Base-by-base conservation (phyloP, 208 protist species). In the Tritrichomonas musculus region DNA sequence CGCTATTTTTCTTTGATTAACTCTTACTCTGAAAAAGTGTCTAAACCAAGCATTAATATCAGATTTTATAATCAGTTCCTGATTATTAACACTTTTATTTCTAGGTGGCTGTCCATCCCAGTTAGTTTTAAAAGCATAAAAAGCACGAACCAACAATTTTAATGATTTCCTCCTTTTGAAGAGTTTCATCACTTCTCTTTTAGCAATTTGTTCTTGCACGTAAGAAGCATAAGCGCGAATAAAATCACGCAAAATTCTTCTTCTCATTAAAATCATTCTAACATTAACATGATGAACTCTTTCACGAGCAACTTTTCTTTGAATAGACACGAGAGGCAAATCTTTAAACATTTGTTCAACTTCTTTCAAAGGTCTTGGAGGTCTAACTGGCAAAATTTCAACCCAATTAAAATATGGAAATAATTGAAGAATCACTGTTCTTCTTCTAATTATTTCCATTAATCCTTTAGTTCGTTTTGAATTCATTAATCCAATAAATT, bases 211-310 rank as follows among this genome's bases (percentile, higher is more conserved):
- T 84, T 53, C 44, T 53, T 84, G 73, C n/a, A 53, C 44, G 20
- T 84, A 84, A 49, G 73, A 84, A 53, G 73, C 73, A n/a, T n/a
- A 84, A 11, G 73, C 73, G 27, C 73, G 20, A 20, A 84, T 33
- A n/a, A 84, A 84, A 33, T 84, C 73, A 53, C 73, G 20, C 0
- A 84, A 30, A 8, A 53, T 84, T 84, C 73, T 84, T 84, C 73
- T 84, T 44, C 36, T 8, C 17, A 84, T 53, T 4, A 84, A 30
- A 36, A 84, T 84, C 44, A 53, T 49, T 84, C 44, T 49, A 5
- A 84, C 73, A 20, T 84, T 84, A 13, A 84, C 41, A 53, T 84
- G 73, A 84, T 84, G 73, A 53, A 53, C 73, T 84, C 44, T 84
- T 53, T 84, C 73, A n/a, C 44, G 2, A n/a, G 36, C 73, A 49